Base-by-base conservation (phyloP, 805 yeast genomes). In the Saccharomycodes ludwigii region DNA sequence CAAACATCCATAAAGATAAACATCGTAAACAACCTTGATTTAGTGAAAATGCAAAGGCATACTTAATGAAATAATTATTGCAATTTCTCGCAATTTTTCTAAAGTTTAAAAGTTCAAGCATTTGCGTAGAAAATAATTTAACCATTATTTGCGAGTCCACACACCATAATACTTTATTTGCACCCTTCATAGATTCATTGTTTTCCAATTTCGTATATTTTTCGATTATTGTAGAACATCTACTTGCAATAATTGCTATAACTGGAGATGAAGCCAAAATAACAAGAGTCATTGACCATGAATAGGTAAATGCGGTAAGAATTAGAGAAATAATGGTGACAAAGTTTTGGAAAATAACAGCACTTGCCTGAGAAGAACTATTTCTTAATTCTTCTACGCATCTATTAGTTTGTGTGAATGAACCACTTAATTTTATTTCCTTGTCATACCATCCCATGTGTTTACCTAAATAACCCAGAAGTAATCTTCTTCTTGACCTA, bases 211-310 rank as follows among this genome's bases (percentile, higher is more conserved):
- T 46, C 1, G 83, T 65, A 39, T 59, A 63, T 21, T 49, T 59
- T 31, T 66, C 69, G 10, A 79, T 66, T 21, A 65, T 47, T 11
- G 47, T 58, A 1, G 85, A 73, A 35, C 77, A 67, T 0, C 63
- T 21, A 22, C 59, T 52, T 1, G 78, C 72, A 3, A 67, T 39
- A 0, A 63, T 6, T 0, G 63, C 62, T 35, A 88, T 68, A 0
- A 85, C 21, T 0, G 98, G 98, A 4, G 83, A 42, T 3, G 79
- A 65, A 1, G 83, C 76, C 36, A 88, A 46, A n/a, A 79, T 71
- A 2, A 91, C 68, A 17, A 91, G 54, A 0, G 96, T 81, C 8
- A 91, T 62, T 3, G 81, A 66, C 96, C 96, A 88, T 3, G 94
- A 81, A 38, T 73, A 76, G 38, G 68, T 66, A 48, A 91, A 68